Base-by-base conservation (phyloP, 352 stramenopile species). In the Pythium pectinolyticum region DNA sequence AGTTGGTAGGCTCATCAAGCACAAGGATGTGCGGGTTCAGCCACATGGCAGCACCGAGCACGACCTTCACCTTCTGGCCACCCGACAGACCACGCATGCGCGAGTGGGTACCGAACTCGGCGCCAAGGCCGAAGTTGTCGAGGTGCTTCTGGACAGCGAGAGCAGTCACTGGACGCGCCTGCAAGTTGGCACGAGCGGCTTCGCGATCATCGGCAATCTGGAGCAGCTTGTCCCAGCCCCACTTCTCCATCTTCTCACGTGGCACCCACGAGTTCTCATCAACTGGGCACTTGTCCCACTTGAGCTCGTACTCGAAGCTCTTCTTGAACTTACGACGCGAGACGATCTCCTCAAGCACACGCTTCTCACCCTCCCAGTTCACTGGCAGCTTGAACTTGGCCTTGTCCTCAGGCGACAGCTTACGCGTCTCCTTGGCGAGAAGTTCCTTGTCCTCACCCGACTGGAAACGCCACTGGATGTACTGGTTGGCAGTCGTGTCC, bases 1-100 rank as follows among this genome's bases (percentile, higher is more conserved):
- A 98, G 82, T 98, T 98, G 62, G 94, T 98, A 28, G 94, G 94
- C 78, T 98, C 94, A 80, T 98, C 94, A 52, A 98, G 80, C 63
- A 98, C 92, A 63, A 98, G 78, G 57, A 98, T 88, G 83, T 98
- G 90, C 51, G 94, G 90, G 85, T 98, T 96, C 69, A 97, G 97
- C 96, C 92, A 98, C 85, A 98, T 98, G 57, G 92, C 94, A 73
- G 96, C 96, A 53, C 80, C 96, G 39, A 99, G 78, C 60, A 99
- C 96, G 46, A 99, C 96, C 91, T 99, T 99, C 35, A 99, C 96
- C 88, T 99, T 99, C 82, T 99, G 96, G 70, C 97, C 97, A 77
- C 96, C 97, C 49, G 94, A 98, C 34, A 99, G 82, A 79, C 95
- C 96, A 70, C 92, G 94, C 88, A 99, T 99, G 70, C 95, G 95